A percentile compares a stretch with the other conserved stretches of the same genome.
Evolutionary conservation across 257 asterid species (phyloP).

Genomic region (Forsythia suspensa): DNA sequence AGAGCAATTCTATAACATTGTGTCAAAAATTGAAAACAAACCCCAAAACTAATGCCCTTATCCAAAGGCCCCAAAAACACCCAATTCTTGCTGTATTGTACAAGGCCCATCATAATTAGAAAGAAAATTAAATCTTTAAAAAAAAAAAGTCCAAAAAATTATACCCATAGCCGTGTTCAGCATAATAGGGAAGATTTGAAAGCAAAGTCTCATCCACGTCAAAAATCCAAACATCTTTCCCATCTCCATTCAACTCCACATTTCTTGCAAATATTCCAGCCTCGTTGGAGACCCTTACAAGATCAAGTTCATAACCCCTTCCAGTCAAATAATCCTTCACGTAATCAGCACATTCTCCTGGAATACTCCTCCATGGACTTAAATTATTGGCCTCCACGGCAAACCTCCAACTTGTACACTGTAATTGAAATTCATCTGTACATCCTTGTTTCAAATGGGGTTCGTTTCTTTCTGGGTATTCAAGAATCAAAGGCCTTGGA

Average conservation of each 20-base stretch:
- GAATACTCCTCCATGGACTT: slow-evolving; percentile 68
- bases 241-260: slow-evolving; percentile 47
- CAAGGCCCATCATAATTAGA: not conserved
- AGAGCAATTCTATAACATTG: not conserved
- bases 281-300: slow-evolving; percentile 52
- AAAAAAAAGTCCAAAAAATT: not conserved
- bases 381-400: slow-evolving; percentile 81
- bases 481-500: slow-evolving; percentile 36
- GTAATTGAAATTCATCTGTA: slow-evolving; percentile 32
- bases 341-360: slow-evolving; percentile 65
- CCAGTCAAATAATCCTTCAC: slow-evolving; percentile 59
- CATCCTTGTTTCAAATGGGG: slow-evolving; percentile 25
- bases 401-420: slow-evolving; percentile 83
- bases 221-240: slow-evolving; percentile 69
- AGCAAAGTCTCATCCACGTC: slow-evolving; percentile 89
- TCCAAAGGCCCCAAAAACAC: not conserved
- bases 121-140: not conserved
- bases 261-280: slow-evolving; percentile 49
- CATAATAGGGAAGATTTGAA: slow-evolving; percentile 82
- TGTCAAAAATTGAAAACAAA: not conserved
- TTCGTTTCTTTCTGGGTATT: slow-evolving; percentile 33
- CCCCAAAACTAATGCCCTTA: not conserved
- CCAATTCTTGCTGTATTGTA: not conserved
- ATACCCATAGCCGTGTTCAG: slow-evolving; percentile 75
- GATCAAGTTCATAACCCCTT: slow-evolving; percentile 53